A percentile compares a stretch with the other conserved stretches of the same genome.
phyloP scores from a whole-genome alignment of 441 rosid species.

The Syzygium malaccense region DNA sequence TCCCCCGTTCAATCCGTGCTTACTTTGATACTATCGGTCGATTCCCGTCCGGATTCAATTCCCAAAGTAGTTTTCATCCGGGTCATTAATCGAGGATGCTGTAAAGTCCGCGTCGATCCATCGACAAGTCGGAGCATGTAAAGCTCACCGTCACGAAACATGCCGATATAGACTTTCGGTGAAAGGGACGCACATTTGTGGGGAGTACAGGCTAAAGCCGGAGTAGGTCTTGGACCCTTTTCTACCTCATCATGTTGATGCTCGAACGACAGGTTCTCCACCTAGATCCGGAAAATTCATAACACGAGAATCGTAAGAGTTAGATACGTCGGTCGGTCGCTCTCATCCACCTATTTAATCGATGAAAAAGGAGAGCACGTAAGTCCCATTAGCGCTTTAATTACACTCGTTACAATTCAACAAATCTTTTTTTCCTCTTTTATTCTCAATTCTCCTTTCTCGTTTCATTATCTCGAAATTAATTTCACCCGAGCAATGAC shows the following conservation, averaged over 20 bases:
- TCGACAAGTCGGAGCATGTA: not conserved
- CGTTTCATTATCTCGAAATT: not conserved
- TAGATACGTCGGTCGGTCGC: rapidly evolving
- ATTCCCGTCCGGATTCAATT: not conserved
- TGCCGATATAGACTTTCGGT: not conserved
- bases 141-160: not conserved
- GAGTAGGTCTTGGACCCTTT: not conserved
- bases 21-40: rapidly evolving
- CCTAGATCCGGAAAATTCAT: not conserved
- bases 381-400: not conserved
- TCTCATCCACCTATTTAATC: not conserved
- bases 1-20: not conserved
- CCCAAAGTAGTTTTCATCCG: not conserved
- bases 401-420: not conserved
- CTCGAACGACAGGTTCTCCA: not conserved
- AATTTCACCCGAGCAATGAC: not conserved
- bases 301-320: rapidly evolving
- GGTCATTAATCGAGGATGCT: not conserved
- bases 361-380: rapidly evolving
- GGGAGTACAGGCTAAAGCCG: not conserved
- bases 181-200: not conserved
- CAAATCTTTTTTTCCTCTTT: not conserved
- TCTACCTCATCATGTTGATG: rapidly evolving
- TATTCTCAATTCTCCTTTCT: not conserved
- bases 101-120: not conserved